A percentile compares a stretch with the other conserved stretches of the same genome.
phyloP scores from a whole-genome alignment of 2,329 filamentous ascomycete genomes.

The Monosporascus sp. region DNA sequence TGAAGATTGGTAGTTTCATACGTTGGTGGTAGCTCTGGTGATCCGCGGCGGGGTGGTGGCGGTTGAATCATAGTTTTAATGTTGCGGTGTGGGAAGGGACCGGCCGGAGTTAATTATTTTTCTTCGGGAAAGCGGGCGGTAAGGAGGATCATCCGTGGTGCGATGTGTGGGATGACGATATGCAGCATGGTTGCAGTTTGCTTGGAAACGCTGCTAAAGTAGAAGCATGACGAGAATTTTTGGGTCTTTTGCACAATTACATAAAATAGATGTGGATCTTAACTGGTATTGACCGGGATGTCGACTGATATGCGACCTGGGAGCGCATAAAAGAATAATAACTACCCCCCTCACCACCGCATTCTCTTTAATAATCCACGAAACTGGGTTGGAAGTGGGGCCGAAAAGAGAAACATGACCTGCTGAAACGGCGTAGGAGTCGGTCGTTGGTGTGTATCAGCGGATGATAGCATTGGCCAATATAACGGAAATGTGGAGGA shows the following conservation, averaged over 20 bases:
- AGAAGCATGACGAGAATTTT: background rate
- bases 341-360: no score
- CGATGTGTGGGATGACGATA: background rate
- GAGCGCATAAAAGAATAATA: background rate
- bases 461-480: no score
- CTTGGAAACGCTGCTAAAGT: background rate
- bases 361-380: background rate
- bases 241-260: background rate
- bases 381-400: background rate
- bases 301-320: no score
- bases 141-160: background rate
- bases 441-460: background rate
- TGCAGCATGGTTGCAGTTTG: background rate
- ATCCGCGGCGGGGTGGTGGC: no score
- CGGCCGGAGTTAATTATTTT: background rate
- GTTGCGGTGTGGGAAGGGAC: background rate
- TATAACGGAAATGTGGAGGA: no score
- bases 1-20: no score
- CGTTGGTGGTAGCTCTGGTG: no score
- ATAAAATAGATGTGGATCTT: background rate
- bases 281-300: no score
- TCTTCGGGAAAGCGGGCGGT: background rate
- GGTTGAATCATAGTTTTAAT: no score
- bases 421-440: background rate
- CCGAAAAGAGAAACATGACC: background rate